phyloP scores from a whole-genome alignment of 306 rosid species.

The Dalbergia oliveri region DNA sequence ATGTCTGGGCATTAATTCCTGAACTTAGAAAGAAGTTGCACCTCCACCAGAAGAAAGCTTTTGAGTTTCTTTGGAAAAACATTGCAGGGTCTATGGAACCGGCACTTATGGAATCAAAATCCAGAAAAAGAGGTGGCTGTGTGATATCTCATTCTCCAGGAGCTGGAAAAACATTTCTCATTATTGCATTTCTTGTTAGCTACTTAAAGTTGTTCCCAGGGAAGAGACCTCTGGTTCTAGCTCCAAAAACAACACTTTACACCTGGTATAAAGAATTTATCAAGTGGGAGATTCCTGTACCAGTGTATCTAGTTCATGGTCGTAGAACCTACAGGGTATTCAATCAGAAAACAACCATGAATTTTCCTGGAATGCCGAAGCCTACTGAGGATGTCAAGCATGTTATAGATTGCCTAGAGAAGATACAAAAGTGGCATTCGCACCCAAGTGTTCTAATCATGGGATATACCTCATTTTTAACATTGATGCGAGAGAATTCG shows the following conservation, averaged over 20 bases:
- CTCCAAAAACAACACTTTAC: conserved; percentile 95
- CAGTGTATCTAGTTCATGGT: conserved; percentile 89
- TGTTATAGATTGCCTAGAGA: conserved; percentile 88
- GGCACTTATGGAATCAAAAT: conserved; percentile 52
- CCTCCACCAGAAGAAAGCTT: conserved; percentile 88
- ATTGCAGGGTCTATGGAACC: conserved; percentile 84
- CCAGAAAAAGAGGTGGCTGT: conserved; percentile 82
- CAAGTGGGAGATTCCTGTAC: conserved; percentile 95
- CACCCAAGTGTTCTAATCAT: conserved; percentile 93
- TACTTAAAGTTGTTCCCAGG: conserved; percentile 91
- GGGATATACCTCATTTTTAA: conserved; percentile 90
- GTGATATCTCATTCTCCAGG: conserved; percentile 97
- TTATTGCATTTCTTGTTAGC: conserved; percentile 90
- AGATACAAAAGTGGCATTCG: conserved; percentile 93
- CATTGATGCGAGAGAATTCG: conserved; percentile 86
- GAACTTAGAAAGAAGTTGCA: conserved; percentile 58
- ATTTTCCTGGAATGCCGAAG: conserved; percentile 74
- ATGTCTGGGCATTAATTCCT: conserved; percentile 72
- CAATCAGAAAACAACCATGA: conserved; percentile 54
- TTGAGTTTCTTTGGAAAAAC: conserved; percentile 89
- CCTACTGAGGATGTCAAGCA: conserved; percentile 91
- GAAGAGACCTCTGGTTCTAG: conserved; percentile 87
- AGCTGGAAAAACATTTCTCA: conserved; percentile 94
- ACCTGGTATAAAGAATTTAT: conserved; percentile 98
- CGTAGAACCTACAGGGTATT: conserved; percentile 79